Evolutionary conservation across 78 protist genomes (phyloP).

Genomic region (Carpediemonas membranifera): DNA sequence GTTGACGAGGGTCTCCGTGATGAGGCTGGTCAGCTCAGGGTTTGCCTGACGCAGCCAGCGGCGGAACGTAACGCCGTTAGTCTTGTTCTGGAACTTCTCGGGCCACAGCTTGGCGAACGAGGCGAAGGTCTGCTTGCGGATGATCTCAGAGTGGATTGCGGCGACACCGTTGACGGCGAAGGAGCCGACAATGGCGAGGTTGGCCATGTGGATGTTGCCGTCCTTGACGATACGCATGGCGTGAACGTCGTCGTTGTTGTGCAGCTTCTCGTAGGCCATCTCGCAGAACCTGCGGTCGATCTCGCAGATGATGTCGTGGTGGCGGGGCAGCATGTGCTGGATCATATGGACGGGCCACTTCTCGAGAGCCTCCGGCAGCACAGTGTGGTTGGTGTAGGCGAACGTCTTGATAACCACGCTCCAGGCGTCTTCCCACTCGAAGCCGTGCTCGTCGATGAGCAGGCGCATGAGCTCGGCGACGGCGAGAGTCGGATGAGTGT

Average conservation of each 20-base stretch:
- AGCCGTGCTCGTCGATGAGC: neutral
- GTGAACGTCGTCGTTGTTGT: conserved; percentile 45
- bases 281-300: conserved; percentile 64
- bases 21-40: conserved; percentile 53
- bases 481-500: conserved; percentile 89
- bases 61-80: conserved; percentile 91
- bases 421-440: conserved; percentile 75
- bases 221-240: conserved; percentile 74
- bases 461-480: conserved; percentile 27
- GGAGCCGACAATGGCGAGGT: conserved; percentile 77
- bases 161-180: conserved; percentile 87
- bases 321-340: conserved; percentile 70
- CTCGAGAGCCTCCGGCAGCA: conserved; percentile 89
- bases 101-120: conserved; percentile 62
- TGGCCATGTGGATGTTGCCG: conserved; percentile 74
- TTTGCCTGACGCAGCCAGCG: conserved; percentile 81
- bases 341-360: conserved; percentile 78
- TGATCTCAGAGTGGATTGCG: conserved; percentile 71
- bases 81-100: conserved; percentile 73
- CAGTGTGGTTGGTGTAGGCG: conserved; percentile 88
- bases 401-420: conserved; percentile 30
- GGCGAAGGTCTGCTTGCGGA: conserved; percentile 44
- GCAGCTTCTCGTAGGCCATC: conserved; percentile 38
- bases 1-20: too few species aligned
- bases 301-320: conserved; percentile 63